These are phyloP conservation scores for Gossypium herbaceum DNA, from an alignment of 345 rosid species.

Conservation along the genomic window DNA sequence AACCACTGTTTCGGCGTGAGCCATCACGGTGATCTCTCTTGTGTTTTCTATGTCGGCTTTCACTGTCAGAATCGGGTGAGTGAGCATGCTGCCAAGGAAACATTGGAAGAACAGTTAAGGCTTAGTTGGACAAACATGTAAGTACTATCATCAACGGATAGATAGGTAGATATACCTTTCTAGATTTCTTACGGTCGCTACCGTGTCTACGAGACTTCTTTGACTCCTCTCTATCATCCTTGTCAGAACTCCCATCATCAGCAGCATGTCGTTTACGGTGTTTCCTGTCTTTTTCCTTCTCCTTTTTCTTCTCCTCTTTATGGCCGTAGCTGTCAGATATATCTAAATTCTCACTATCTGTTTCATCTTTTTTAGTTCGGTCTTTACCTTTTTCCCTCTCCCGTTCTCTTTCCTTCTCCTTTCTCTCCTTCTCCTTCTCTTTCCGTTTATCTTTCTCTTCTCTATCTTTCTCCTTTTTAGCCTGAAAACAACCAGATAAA, in stretches of 20 bases:
- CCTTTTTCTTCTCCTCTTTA: slow-evolving; percentile 78
- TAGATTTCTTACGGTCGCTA: slow-evolving; percentile 79
- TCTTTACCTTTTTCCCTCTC: slow-evolving; percentile 83
- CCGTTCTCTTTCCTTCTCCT: slow-evolving; percentile 73
- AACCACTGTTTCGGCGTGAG: slow-evolving; percentile 56
- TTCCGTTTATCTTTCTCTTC: slow-evolving; percentile 47
- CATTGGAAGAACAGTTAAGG: not conserved
- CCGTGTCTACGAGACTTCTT: slow-evolving; percentile 78
- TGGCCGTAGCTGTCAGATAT: slow-evolving; percentile 49
- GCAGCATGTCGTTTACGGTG: slow-evolving; percentile 67
- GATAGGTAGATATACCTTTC: slow-evolving; percentile 50
- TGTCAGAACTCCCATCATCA: slow-evolving; percentile 79
- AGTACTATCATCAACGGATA: not conserved
- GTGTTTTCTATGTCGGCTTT: slow-evolving; percentile 64
- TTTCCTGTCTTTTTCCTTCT: slow-evolving; percentile 78
- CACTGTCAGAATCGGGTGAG: slow-evolving; percentile 81
- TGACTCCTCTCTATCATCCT: slow-evolving; percentile 73
- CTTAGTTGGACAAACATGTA: not conserved
- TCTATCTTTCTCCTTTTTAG: slow-evolving; percentile 67
- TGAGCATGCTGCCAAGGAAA: slow-evolving; percentile 57
- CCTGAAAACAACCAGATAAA: slow-evolving; percentile 34
- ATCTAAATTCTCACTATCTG: slow-evolving; percentile 76
- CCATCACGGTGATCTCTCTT: slow-evolving; percentile 75
- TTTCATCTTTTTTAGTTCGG: slow-evolving; percentile 63
- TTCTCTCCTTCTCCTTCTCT: slow-evolving; percentile 57